These are phyloP conservation scores for Ophiobolus disseminans DNA, from an alignment of 2,329 filamentous ascomycete genomes.

Conservation along the genomic window DNA sequence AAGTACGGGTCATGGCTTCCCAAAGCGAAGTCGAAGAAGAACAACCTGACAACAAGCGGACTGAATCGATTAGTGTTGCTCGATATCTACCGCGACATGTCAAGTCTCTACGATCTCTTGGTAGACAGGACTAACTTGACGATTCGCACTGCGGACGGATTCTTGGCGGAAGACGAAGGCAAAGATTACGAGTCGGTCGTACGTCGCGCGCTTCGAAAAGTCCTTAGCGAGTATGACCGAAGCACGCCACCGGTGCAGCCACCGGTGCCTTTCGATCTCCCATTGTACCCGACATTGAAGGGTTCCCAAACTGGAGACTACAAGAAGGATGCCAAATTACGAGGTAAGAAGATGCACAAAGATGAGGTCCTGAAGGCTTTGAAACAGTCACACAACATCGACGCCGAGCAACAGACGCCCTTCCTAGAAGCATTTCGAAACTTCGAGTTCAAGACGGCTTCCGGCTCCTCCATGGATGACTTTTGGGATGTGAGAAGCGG, in stretches of 20 bases:
- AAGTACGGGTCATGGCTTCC: slow-evolving; percentile 84
- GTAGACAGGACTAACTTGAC: slow-evolving; percentile 82
- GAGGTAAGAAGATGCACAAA: slow-evolving; percentile 74
- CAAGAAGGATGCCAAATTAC: slow-evolving; percentile 77
- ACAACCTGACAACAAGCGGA: slow-evolving; percentile 82
- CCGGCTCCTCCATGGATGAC: slow-evolving; percentile 69
- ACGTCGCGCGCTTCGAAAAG: slow-evolving; percentile 72
- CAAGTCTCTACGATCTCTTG: slow-evolving; percentile 84
- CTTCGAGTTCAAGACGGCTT: slow-evolving; percentile 73
- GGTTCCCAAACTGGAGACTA: slow-evolving; percentile 69
- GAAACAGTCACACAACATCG: slow-evolving; percentile 81
- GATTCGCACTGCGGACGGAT: slow-evolving; percentile 76
- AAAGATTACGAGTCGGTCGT: slow-evolving; percentile 65
- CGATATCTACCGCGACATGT: slow-evolving; percentile 85
- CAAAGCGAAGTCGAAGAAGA: slow-evolving; percentile 90
- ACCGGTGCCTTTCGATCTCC: slow-evolving; percentile 88
- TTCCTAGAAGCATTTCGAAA: slow-evolving; percentile 75
- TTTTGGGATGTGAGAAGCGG: slow-evolving; percentile 75
- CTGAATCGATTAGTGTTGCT: slow-evolving; percentile 84
- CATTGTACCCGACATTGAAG: slow-evolving; percentile 74
- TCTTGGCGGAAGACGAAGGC: slow-evolving; percentile 62
- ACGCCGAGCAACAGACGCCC: slow-evolving; percentile 65
- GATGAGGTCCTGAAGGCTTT: slow-evolving; percentile 79
- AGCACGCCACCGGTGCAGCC: slow-evolving; percentile 89
- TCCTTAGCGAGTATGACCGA: slow-evolving; percentile 87